A percentile compares a stretch with the other conserved stretches of the same genome.
phyloP scores from a whole-genome alignment of 73 alveolate genomes.

The Paramecium sonneborni region DNA sequence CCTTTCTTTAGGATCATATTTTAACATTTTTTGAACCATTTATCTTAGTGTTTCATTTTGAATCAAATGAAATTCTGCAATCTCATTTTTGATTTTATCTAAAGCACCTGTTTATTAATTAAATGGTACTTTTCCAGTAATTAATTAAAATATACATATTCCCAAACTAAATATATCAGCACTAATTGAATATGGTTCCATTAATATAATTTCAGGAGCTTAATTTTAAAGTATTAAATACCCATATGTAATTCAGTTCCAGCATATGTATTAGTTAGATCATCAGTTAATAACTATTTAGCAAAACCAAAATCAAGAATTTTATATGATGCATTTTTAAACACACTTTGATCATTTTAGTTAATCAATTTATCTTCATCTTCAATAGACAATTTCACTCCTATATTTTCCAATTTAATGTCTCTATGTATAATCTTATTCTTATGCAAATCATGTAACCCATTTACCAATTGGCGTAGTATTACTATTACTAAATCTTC shows the following conservation, averaged over 20 bases:
- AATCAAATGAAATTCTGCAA: neutral
- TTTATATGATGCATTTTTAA: neutral
- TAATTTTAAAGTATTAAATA: neutral
- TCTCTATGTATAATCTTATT: slow-evolving; percentile 31
- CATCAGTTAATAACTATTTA: neutral
- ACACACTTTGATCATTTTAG: neutral
- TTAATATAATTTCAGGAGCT: slow-evolving; percentile 23
- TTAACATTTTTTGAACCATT: neutral
- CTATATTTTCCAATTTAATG: neutral
- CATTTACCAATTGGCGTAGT: neutral
- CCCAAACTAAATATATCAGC: slow-evolving; percentile 17
- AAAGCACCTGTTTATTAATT: neutral
- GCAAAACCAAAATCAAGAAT: slow-evolving; percentile 2
- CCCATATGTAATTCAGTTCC: slow-evolving; percentile 29
- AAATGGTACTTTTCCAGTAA: neutral
- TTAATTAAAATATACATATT: neutral
- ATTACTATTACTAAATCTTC: neutral
- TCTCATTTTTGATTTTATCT: neutral
- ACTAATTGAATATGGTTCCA: neutral
- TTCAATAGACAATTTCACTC: neutral
- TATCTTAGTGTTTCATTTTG: neutral
- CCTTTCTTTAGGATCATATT: neutral
- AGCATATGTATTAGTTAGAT: neutral
- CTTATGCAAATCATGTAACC: neutral
- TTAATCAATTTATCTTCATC: neutral